phyloP scores from a whole-genome alignment of 768 basidiomycete genomes.

The Podaxis carcinomalis region DNA sequence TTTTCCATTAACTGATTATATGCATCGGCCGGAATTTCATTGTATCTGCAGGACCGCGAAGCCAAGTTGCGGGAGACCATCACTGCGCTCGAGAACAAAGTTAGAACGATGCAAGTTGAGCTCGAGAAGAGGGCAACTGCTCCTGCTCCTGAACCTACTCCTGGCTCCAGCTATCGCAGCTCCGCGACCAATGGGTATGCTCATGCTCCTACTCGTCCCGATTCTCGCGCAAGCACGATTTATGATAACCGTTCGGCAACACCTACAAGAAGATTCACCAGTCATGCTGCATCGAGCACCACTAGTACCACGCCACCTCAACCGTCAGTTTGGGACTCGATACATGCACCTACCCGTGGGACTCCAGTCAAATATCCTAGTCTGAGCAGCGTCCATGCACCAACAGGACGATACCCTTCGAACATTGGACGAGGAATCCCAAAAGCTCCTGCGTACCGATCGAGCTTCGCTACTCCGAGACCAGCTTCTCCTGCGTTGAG shows the following conservation, averaged over 20 bases:
- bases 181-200: slow-evolving; percentile 35
- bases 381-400: slow-evolving; percentile 25
- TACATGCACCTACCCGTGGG: slow-evolving; percentile 39
- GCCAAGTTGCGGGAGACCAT: slow-evolving; percentile 65
- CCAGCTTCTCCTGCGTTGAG: slow-evolving; percentile 74
- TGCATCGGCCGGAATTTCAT: background rate
- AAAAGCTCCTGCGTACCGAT: slow-evolving; percentile 24
- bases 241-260: slow-evolving; percentile 49
- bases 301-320: slow-evolving; percentile 38
- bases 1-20: background rate
- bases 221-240: slow-evolving; percentile 68
- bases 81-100: slow-evolving; percentile 54
- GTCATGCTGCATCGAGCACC: slow-evolving; percentile 20
- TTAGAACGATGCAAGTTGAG: slow-evolving; percentile 54
- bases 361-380: slow-evolving; percentile 22
- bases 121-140: slow-evolving; percentile 43
- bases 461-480: slow-evolving; percentile 26
- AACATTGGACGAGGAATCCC: slow-evolving; percentile 31
- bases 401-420: slow-evolving; percentile 30
- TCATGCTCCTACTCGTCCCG: slow-evolving; percentile 56
- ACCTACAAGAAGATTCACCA: slow-evolving; percentile 34
- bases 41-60: slow-evolving; percentile 57
- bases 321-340: slow-evolving; percentile 72
- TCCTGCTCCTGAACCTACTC: slow-evolving; percentile 23
- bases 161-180: slow-evolving; percentile 31